Conservation (phyloP, 2,329 filamentous ascomycete species). For the Paecilomyces sp. region DNA sequence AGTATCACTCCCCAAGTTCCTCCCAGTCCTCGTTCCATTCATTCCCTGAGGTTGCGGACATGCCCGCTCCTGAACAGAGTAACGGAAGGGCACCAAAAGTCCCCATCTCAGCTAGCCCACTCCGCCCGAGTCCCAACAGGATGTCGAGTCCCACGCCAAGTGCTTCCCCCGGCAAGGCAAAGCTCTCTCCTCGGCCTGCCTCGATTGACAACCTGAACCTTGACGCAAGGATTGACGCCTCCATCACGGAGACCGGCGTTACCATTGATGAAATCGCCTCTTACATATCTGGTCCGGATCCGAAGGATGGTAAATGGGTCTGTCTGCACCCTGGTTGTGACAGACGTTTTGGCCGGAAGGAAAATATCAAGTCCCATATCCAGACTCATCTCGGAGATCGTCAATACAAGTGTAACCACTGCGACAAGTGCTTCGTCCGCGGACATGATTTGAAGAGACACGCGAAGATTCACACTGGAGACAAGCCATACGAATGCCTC, state of each 20-base stretch:
- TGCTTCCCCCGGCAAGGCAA: conserved; percentile 24
- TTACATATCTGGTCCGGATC: conserved; percentile 66
- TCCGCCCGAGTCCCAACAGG: conserved; percentile 14
- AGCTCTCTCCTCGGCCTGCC: conserved; percentile 35
- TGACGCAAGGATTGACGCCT: conserved; percentile 52
- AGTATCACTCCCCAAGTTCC: conserved; percentile 32
- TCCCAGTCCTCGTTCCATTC: conserved; percentile 44
- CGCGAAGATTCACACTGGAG: conserved; percentile 92
- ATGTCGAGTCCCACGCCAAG: conserved; percentile 11
- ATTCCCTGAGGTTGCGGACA: conserved; percentile 47
- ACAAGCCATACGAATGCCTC: conserved; percentile 90
- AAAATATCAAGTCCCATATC: conserved; percentile 97
- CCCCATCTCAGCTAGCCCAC: conserved; percentile 20
- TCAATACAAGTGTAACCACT: conserved; percentile 89
- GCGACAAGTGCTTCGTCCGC: conserved; percentile 91
- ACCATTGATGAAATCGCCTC: conserved; percentile 75
- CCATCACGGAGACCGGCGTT: conserved; percentile 70
- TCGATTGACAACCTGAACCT: conserved; percentile 44
- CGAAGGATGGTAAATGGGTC: conserved; percentile 69
- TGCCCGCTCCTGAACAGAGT: conserved; percentile 20
- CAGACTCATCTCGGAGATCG: conserved; percentile 96
- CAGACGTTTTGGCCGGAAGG: conserved; percentile 91
- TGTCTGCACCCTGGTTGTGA: conserved; percentile 72
- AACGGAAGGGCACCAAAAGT: conserved; percentile 19
- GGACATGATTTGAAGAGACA: conserved; percentile 97